A percentile compares a stretch with the other conserved stretches of the same genome.
phyloP scores from a whole-genome alignment of 805 yeast species.

The Candida gorgasii region DNA sequence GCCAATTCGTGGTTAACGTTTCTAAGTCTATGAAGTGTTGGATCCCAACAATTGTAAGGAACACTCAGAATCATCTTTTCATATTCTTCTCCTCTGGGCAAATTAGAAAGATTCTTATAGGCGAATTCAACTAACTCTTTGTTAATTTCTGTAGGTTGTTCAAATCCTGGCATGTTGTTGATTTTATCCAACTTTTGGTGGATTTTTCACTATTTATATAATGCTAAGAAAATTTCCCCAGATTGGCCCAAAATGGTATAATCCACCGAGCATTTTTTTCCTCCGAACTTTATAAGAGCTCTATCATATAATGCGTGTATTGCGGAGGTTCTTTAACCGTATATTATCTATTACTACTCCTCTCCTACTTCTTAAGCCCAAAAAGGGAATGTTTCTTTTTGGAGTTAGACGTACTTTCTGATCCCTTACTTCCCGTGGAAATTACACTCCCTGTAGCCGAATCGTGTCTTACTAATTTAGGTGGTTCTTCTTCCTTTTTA shows the following conservation, averaged over 20 bases:
- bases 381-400: slow-evolving; percentile 21
- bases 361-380: slow-evolving; percentile 17
- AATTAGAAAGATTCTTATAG: slow-evolving; percentile 30
- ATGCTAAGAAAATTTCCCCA: slow-evolving; percentile 3
- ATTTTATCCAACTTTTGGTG: too few species aligned
- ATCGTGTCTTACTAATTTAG: slow-evolving; percentile 14
- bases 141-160: slow-evolving; percentile 28
- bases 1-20: slow-evolving; percentile 35
- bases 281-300: too few species aligned
- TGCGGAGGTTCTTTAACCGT: not conserved
- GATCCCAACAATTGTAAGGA: slow-evolving; percentile 41
- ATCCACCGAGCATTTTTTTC: slow-evolving; percentile 1
- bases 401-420: slow-evolving; percentile 13
- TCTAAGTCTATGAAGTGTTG: slow-evolving; percentile 28
- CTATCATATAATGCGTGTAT: not conserved
- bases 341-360: too few species aligned
- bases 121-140: slow-evolving; percentile 36
- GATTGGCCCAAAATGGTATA: not conserved
- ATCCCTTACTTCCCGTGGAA: slow-evolving; percentile 21
- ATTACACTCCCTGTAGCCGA: slow-evolving; percentile 21
- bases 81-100: slow-evolving; percentile 46
- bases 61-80: slow-evolving; percentile 57
- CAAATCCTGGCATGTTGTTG: slow-evolving; percentile 27
- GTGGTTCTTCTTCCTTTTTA: not conserved
- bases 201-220: not conserved